These are phyloP conservation scores for Epichloe bromicola DNA, from an alignment of 2,329 filamentous ascomycete species.

Conservation along the genomic window DNA sequence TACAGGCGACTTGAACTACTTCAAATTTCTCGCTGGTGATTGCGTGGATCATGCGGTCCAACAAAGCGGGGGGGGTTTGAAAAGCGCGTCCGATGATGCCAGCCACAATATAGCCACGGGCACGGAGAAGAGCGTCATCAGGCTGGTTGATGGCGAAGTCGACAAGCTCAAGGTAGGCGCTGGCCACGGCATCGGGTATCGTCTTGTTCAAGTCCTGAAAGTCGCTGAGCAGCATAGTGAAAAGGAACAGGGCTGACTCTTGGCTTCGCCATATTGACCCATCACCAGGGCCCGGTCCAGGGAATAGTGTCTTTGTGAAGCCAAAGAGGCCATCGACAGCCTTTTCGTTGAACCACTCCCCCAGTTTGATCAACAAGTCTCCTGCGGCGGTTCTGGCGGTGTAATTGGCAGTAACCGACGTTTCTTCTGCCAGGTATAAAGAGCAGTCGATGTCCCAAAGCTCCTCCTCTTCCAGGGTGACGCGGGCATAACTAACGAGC, in stretches of 20 bases:
- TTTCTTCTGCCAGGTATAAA: conserved; percentile 88
- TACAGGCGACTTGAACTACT: conserved; percentile 82
- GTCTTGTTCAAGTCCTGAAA: conserved; percentile 64
- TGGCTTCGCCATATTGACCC: conserved; percentile 44
- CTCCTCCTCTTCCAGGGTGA: conserved; percentile 84
- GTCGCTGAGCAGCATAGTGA: conserved; percentile 74
- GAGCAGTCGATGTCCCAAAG: conserved; percentile 96
- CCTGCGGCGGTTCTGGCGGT: conserved; percentile 86
- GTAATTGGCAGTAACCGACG: conserved; percentile 89
- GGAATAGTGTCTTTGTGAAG: conserved; percentile 64
- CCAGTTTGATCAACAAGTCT: conserved; percentile 82
- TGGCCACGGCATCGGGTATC: conserved; percentile 55
- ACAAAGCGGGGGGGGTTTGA: conserved; percentile 48
- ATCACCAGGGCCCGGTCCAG: conserved; percentile 21
- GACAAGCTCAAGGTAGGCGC: conserved; percentile 68
- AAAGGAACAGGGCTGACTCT: conserved; percentile 72
- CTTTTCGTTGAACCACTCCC: conserved; percentile 75
- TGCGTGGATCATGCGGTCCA: conserved; percentile 61
- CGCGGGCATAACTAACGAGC: conserved; percentile 73
- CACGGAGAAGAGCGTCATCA: conserved; percentile 66
- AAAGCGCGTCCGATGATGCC: conserved; percentile 64
- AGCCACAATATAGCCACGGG: conserved; percentile 76
- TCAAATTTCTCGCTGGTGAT: conserved; percentile 68
- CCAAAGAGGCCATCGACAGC: conserved; percentile 68
- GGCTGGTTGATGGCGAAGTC: conserved; percentile 58